phyloP scores from a whole-genome alignment of 1,284 basidiomycete species.

The Neolentinus lepideus region DNA sequence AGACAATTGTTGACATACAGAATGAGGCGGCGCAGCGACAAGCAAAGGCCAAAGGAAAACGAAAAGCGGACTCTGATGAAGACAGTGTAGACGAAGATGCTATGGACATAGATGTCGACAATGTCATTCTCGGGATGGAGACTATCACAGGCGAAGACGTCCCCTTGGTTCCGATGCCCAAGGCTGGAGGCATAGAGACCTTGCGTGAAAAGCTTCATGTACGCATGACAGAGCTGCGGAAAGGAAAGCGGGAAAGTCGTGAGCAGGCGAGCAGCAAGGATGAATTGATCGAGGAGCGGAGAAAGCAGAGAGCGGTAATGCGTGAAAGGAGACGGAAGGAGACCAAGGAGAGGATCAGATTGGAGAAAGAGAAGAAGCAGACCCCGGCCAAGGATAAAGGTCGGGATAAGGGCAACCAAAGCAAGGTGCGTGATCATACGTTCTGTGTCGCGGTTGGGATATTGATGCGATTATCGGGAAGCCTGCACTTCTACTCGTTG shows the following conservation, averaged over 20 bases:
- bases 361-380: conserved; percentile 43
- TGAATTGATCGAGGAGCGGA: conserved; percentile 73
- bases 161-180: conserved; percentile 59
- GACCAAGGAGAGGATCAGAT: conserved; percentile 72
- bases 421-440: conserved; percentile 38
- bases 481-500: conserved; percentile 47
- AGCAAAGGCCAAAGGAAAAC: conserved; percentile 37
- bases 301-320: conserved; percentile 71
- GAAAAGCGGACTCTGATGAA: conserved; percentile 30
- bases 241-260: conserved; percentile 26
- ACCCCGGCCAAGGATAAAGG: conserved; percentile 41
- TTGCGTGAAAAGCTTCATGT: conserved; percentile 75
- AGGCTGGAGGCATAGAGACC: conserved; percentile 58
- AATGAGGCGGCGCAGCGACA: conserved; percentile 35
- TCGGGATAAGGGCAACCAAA: conserved; percentile 33
- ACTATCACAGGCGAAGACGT: conserved; percentile 16
- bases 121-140: conserved; percentile 19
- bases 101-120: conserved; percentile 27
- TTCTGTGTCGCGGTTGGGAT: neutral
- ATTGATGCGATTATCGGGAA: neutral
- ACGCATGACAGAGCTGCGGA: conserved; percentile 67
- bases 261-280: conserved; percentile 61
- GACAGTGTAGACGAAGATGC: conserved; percentile 28
- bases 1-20: conserved; percentile 75
- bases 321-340: conserved; percentile 79